Conservation (phyloP, 2,329 filamentous ascomycete species). For the Fusarium agapanthi region DNA sequence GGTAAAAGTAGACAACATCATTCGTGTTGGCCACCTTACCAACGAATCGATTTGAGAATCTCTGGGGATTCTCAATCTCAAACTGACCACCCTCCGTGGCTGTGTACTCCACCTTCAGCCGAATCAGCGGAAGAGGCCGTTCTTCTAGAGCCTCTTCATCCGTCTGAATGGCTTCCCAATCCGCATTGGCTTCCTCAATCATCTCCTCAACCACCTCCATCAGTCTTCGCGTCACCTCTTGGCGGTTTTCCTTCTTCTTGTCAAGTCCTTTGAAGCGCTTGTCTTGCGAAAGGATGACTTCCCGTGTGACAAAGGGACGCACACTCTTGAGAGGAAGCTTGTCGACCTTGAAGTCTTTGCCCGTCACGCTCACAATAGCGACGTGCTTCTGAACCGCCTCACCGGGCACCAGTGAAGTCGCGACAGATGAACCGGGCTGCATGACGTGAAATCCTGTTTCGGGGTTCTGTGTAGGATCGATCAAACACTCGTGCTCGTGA, state of each 20-base stretch:
- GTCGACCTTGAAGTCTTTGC: constrained; percentile 81
- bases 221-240: constrained; percentile 79
- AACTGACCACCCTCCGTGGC: constrained; percentile 85
- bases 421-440: constrained; percentile 95
- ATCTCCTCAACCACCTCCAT: constrained; percentile 83
- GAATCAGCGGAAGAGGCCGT: constrained; percentile 81
- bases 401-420: constrained; percentile 88
- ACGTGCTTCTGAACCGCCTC: constrained; percentile 94
- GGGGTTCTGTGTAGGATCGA: constrained; percentile 82
- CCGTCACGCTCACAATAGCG: constrained; percentile 83
- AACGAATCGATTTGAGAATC: constrained; percentile 92
- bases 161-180: constrained; percentile 83
- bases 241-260: constrained; percentile 82
- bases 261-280: constrained; percentile 80
- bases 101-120: constrained; percentile 90
- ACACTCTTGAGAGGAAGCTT: constrained; percentile 87
- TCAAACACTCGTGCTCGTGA: constrained; percentile 95
- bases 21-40: constrained; percentile 93
- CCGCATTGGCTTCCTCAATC: constrained; percentile 82
- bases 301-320: constrained; percentile 86
- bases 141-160: constrained; percentile 66
- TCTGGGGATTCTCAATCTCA: constrained; percentile 93
- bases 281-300: constrained; percentile 81
- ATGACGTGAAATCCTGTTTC: constrained; percentile 95
- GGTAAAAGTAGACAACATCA: constrained; percentile 92